Conservation (phyloP, 1,284 basidiomycete species). For the Austroboletus novae-zelandiae region DNA sequence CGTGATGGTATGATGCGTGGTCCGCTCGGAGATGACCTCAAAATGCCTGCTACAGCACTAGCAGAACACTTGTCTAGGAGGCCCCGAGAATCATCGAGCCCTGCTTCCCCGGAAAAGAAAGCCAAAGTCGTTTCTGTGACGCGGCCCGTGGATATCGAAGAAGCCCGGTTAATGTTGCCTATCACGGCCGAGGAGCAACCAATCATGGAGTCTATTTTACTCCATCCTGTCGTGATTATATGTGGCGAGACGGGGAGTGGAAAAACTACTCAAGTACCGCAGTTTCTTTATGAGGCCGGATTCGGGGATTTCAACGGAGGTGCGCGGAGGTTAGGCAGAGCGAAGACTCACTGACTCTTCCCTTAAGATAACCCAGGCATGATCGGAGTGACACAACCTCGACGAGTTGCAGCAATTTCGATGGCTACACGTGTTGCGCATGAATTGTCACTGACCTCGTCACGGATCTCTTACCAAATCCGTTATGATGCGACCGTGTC, state of each 20-base stretch:
- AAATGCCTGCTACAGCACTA: constrained; percentile 61
- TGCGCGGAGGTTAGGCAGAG: constrained; percentile 33
- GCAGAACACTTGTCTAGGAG: constrained; percentile 45
- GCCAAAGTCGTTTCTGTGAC: constrained; percentile 59
- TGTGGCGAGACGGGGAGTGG: constrained; percentile 98
- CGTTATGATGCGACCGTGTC: constrained; percentile 95
- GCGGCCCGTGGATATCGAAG: constrained; percentile 74
- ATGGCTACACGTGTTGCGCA: constrained; percentile 91
- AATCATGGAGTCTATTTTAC: constrained; percentile 88
- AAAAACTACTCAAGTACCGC: constrained; percentile 98
- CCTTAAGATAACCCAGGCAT: constrained; percentile 90
- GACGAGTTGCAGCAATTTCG: constrained; percentile 95
- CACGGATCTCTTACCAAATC: constrained; percentile 92
- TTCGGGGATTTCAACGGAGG: constrained; percentile 85
- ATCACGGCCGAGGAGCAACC: constrained; percentile 93
- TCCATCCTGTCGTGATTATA: constrained; percentile 89
- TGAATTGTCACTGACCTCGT: constrained; percentile 81
- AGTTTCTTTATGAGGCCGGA: constrained; percentile 96
- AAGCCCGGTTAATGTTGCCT: constrained; percentile 79
- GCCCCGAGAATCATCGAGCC: constrained; percentile 23
- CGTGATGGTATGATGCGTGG: constrained; percentile 51
- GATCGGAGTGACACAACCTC: constrained; percentile 97
- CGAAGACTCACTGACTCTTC: constrained; percentile 3
- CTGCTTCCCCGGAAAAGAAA: constrained; percentile 10
- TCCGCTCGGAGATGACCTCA: constrained; percentile 65